phyloP scores from a whole-genome alignment of 345 rosid species.

The Syzygium jambos region DNA sequence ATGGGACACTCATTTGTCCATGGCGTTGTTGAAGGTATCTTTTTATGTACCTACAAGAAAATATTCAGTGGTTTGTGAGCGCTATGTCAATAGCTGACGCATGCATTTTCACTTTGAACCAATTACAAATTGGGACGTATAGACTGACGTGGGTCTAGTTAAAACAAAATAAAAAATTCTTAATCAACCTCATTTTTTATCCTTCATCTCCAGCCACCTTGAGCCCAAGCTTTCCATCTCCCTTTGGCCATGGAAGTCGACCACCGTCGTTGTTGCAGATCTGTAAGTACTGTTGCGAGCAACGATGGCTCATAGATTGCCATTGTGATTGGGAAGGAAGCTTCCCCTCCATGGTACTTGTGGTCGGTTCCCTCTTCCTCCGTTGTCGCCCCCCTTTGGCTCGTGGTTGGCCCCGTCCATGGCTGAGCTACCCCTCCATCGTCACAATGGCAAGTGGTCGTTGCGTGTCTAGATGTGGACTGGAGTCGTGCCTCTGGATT shows the following conservation, averaged over 20 bases:
- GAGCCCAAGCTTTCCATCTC: neutral
- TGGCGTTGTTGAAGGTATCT: neutral
- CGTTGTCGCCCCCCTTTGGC: neutral
- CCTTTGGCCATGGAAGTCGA: neutral
- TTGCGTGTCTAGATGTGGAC: neutral
- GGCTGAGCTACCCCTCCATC: neutral
- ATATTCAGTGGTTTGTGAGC: too few species aligned
- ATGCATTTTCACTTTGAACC: too few species aligned
- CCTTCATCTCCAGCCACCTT: neutral
- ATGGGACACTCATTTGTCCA: neutral
- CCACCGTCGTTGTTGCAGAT: neutral
- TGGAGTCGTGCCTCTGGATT: neutral
- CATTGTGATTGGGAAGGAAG: neutral
- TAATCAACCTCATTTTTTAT: neutral
- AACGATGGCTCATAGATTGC: neutral
- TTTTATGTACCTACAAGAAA: neutral
- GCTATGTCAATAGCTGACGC: rapidly evolving
- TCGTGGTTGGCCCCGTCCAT: neutral
- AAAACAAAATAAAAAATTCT: neutral
- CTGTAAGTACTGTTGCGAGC: neutral
- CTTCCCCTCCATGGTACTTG: neutral
- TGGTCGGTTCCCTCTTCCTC: neutral
- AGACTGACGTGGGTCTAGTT: neutral
- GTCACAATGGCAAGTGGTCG: neutral
- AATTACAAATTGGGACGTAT: too few species aligned